Conservation (phyloP, 371 early-diverging fungal species). For the Mortierella sp. region DNA sequence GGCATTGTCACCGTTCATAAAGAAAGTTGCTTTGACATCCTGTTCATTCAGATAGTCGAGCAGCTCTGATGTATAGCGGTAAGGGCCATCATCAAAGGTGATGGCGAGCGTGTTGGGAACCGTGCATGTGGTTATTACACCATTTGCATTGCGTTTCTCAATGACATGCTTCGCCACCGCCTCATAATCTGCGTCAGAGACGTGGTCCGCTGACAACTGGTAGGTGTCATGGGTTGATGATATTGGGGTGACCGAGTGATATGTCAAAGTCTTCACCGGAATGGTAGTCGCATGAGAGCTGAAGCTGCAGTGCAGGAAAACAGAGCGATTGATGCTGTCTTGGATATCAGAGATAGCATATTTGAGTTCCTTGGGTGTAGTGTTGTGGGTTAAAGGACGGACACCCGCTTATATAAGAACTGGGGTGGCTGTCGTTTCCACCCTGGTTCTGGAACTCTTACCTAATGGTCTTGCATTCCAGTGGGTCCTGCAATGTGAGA, state of each 20-base stretch:
- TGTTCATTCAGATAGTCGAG: slow-evolving; percentile 59
- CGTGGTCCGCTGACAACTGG: not conserved
- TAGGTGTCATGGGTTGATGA: not conserved
- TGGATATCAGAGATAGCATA: slow-evolving; percentile 5
- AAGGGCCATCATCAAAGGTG: slow-evolving; percentile 79
- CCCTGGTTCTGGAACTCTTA: too few relatives aligned
- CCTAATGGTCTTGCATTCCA: too few relatives aligned
- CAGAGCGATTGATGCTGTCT: not conserved
- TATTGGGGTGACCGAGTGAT: not conserved
- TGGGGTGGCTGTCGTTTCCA: too few relatives aligned
- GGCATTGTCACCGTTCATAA: slow-evolving; percentile 66
- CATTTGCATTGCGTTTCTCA: slow-evolving; percentile 8
- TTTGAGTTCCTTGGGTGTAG: not conserved
- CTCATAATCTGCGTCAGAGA: not conserved
- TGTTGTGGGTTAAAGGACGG: not conserved
- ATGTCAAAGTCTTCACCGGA: not conserved
- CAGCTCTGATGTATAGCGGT: slow-evolving; percentile 55
- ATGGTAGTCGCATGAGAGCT: slow-evolving; percentile 1
- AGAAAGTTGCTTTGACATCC: slow-evolving; percentile 73
- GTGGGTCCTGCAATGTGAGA: too few relatives aligned
- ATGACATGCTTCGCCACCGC: slow-evolving; percentile 5
- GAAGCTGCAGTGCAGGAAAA: not conserved
- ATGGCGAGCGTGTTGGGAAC: slow-evolving; percentile 22
- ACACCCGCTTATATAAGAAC: too few relatives aligned
- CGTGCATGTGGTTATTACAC: slow-evolving; percentile 14